Evolutionary conservation across 257 asterid species (phyloP).

Genomic region (Ilex aquifolium): DNA sequence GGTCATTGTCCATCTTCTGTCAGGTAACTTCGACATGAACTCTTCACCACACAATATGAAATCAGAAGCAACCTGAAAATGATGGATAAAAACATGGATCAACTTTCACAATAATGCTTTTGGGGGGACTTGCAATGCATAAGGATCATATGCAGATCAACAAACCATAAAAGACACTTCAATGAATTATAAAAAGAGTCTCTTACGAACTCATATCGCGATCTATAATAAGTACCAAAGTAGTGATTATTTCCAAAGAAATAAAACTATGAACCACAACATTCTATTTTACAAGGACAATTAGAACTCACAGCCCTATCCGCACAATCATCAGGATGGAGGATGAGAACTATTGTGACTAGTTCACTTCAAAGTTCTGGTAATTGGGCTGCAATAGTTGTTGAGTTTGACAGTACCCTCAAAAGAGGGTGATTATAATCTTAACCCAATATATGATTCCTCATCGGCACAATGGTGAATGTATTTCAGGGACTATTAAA

Average conservation of each 20-base stretch:
- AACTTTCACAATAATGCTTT: not conserved
- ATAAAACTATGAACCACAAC: too few species aligned
- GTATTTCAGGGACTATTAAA: too few species aligned
- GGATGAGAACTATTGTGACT: too few species aligned
- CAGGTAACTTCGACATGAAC: conserved; percentile 39
- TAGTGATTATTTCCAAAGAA: not conserved
- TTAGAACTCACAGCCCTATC: too few species aligned
- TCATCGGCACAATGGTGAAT: too few species aligned
- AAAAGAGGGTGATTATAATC: too few species aligned
- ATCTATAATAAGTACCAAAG: not conserved
- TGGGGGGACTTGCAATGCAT: not conserved
- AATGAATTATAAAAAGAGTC: not conserved
- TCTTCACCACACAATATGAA: conserved; percentile 29
- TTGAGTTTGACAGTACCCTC: too few species aligned
- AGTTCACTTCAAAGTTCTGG: too few species aligned
- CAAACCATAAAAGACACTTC: not conserved
- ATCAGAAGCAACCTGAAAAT: conserved; percentile 31
- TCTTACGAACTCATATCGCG: not conserved
- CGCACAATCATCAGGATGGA: too few species aligned
- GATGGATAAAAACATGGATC: not conserved
- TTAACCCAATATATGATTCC: too few species aligned
- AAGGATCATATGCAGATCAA: not conserved
- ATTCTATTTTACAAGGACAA: too few species aligned
- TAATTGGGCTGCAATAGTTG: too few species aligned
- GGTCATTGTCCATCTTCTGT: conserved; percentile 71